Percentiles rank a stretch among this genome's conserved stretches.
Evolutionary conservation across 2,329 filamentous ascomycete species (phyloP).

Genomic region (Pestalotiopsis sp.): DNA sequence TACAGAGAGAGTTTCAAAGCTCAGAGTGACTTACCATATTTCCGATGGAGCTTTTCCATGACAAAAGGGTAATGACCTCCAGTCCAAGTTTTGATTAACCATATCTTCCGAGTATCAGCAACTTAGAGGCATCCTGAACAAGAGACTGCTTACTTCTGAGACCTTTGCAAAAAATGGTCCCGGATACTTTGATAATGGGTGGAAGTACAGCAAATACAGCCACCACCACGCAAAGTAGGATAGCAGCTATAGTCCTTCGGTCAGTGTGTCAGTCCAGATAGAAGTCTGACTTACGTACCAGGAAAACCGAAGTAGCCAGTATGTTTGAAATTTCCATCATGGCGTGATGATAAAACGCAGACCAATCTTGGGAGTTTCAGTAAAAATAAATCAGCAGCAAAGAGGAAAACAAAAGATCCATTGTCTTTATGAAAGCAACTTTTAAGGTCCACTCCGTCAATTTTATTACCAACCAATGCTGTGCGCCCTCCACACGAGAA

Average conservation of each 20-base stretch:
- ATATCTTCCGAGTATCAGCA: background rate
- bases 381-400: too few relatives aligned
- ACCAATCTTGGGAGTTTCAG: too few relatives aligned
- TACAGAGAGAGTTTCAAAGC: conserved; percentile 8
- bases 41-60: background rate
- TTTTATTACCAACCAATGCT: too few relatives aligned
- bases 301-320: background rate
- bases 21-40: background rate
- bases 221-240: conserved; percentile 10
- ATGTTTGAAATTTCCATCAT: background rate
- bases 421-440: too few relatives aligned
- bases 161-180: conserved; percentile 19
- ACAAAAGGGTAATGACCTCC: background rate
- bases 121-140: background rate
- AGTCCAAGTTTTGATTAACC: background rate
- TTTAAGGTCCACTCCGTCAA: too few relatives aligned
- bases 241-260: background rate
- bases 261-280: background rate
- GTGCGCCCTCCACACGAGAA: background rate
- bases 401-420: too few relatives aligned
- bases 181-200: conserved; percentile 22
- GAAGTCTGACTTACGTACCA: background rate
- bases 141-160: conserved; percentile 15
- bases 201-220: conserved; percentile 18
- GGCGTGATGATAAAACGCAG: too few relatives aligned